Percentiles rank a stretch among this genome's conserved stretches.
Evolutionary conservation across 371 early-diverging fungal species (phyloP).

Genomic region (Syncephalastrum contaminatum): DNA sequence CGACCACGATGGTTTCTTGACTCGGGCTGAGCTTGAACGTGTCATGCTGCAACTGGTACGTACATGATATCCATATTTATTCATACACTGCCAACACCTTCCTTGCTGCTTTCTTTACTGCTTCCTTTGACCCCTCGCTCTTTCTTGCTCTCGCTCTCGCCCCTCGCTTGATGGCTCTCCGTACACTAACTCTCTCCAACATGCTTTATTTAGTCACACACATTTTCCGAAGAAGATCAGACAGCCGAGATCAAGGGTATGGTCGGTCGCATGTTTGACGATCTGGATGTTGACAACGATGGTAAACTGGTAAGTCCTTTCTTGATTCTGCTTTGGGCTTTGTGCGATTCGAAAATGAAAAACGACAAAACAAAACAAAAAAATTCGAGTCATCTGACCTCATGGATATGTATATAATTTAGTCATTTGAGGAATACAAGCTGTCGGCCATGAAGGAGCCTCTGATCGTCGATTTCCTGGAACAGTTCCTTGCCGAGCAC

Average conservation of each 20-base stretch:
- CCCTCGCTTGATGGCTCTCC: conserved; percentile 3
- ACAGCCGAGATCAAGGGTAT: conserved; percentile 62
- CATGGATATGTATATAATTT: conserved; percentile 5
- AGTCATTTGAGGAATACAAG: conserved; percentile 80
- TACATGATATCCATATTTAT: neutral
- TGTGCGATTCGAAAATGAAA: neutral
- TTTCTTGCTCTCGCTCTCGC: neutral
- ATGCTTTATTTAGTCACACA: conserved; percentile 40
- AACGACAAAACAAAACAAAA: no score
- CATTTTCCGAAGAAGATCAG: conserved; percentile 73
- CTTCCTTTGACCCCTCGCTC: neutral
- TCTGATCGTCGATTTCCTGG: conserved; percentile 75
- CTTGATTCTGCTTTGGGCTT: no score
- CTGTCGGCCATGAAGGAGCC: conserved; percentile 86
- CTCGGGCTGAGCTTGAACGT: conserved; percentile 71
- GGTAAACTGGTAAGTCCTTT: conserved; percentile 61
- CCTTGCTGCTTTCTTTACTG: conserved; percentile 3
- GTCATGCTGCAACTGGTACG: conserved; percentile 76
- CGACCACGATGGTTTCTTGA: conserved; percentile 76
- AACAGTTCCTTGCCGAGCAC: conserved; percentile 68
- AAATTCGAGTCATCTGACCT: neutral
- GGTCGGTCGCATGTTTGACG: conserved; percentile 74
- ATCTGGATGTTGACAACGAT: conserved; percentile 83
- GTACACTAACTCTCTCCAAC: neutral
- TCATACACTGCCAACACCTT: no score